Conservation (phyloP, 768 basidiomycete genomes). For the Leccinum barrowsii region DNA sequence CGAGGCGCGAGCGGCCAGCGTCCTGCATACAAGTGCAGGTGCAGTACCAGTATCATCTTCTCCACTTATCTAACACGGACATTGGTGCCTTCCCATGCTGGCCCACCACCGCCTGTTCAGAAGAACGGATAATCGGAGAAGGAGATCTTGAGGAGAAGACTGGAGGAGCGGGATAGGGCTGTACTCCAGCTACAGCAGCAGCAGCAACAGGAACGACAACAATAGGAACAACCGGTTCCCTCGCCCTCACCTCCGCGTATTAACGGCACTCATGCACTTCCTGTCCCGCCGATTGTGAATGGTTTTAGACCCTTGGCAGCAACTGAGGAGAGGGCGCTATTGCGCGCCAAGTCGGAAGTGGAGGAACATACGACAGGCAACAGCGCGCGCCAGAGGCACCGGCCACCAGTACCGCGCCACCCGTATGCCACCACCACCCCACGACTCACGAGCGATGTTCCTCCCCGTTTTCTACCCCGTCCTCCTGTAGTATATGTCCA, state of each 20-base stretch:
- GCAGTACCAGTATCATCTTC: conserved; percentile 8
- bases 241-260: conserved; percentile 25
- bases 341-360: conserved; percentile 60
- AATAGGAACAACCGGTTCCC: conserved; percentile 1
- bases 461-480: conserved; percentile 68
- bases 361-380: conserved; percentile 41
- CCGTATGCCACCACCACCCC: conserved; percentile 9
- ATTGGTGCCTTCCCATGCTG: conserved; percentile 23
- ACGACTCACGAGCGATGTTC: background rate
- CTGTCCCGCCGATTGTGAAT: conserved; percentile 25
- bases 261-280: conserved; percentile 30
- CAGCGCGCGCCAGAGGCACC: conserved; percentile 36
- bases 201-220: conserved; percentile 2
- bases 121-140: conserved; percentile 45
- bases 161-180: conserved; percentile 52
- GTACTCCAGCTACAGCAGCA: conserved; percentile 26
- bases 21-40: conserved; percentile 8
- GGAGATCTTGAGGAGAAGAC: conserved; percentile 51
- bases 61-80: conserved; percentile 15
- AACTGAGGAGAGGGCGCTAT: conserved; percentile 73
- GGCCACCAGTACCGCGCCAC: conserved; percentile 6
- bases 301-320: conserved; percentile 51
- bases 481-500: conserved; percentile 79
- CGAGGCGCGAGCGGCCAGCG: conserved; percentile 37
- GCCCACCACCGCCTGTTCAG: conserved; percentile 14